Evolutionary conservation across 1,284 basidiomycete species (phyloP).

Genomic region (Moesziomyces aphidis): DNA sequence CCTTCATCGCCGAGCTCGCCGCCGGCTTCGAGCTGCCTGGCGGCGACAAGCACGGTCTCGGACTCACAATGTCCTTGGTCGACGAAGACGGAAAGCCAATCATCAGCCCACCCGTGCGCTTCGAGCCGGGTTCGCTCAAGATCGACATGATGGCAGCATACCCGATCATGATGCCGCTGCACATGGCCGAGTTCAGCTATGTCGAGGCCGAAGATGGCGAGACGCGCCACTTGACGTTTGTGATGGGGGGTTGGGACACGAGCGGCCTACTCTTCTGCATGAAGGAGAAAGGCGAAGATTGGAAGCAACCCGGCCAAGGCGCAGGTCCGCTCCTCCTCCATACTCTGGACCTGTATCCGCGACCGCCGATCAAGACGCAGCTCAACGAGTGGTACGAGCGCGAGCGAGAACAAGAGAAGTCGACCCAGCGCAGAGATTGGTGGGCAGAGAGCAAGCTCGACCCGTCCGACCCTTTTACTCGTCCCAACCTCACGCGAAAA

Average conservation of each 20-base stretch:
- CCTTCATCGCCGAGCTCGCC: constrained; percentile 27
- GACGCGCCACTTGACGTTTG: constrained; percentile 21
- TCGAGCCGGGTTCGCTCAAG: constrained; percentile 41
- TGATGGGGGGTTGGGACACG: constrained; percentile 39
- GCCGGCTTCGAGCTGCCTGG: constrained; percentile 27
- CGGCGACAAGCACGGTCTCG: constrained; percentile 21
- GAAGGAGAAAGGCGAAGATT: constrained; percentile 38
- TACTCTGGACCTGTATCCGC: constrained; percentile 26
- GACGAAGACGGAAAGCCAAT: constrained; percentile 27
- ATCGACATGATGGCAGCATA: constrained; percentile 43
- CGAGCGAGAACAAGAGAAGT: constrained; percentile 6
- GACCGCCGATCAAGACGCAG: constrained; percentile 23
- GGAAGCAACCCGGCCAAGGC: constrained; percentile 17
- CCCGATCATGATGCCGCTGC: constrained; percentile 45
- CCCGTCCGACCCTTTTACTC: not conserved
- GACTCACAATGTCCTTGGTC: constrained; percentile 17
- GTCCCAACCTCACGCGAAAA: constrained; percentile 1
- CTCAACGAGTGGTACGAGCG: constrained; percentile 27
- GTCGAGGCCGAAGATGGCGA: constrained; percentile 12
- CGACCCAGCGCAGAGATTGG: constrained; percentile 1
- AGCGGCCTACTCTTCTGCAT: constrained; percentile 30
- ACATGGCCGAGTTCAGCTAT: constrained; percentile 42
- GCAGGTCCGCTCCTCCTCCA: constrained; percentile 20
- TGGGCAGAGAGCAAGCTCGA: not conserved
- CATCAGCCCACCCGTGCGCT: constrained; percentile 21